A percentile compares a stretch with the other conserved stretches of the same genome.
phyloP scores from a whole-genome alignment of 768 basidiomycete genomes.

The Phylloporus rhodoxanthus region DNA sequence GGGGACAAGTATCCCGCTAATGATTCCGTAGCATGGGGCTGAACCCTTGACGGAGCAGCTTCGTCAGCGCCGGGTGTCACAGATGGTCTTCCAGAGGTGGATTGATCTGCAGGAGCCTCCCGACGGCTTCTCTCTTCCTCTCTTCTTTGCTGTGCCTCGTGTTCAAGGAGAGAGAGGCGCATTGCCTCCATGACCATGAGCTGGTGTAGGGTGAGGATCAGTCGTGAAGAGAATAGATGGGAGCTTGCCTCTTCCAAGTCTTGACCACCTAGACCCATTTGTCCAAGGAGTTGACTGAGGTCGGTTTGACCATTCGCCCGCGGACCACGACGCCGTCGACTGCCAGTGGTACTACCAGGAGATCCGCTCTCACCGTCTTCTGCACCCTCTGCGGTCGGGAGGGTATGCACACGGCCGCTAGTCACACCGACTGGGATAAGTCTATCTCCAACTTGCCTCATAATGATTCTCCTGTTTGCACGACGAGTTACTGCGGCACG shows the following conservation, averaged over 20 bases:
- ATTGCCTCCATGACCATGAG: constrained; percentile 99
- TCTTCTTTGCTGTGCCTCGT: constrained; percentile 86
- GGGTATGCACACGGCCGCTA: constrained; percentile 72
- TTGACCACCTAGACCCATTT: constrained; percentile 72
- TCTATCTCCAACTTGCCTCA: constrained; percentile 97
- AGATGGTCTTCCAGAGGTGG: constrained; percentile 23
- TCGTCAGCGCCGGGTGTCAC: constrained; percentile 3
- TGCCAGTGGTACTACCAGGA: constrained; percentile 34
- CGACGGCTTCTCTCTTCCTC: constrained; percentile 65
- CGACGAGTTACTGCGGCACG: constrained; percentile 93
- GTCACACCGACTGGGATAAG: constrained; percentile 96
- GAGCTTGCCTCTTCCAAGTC: constrained; percentile 83
- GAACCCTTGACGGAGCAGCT: constrained; percentile 3
- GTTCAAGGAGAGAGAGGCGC: constrained; percentile 88
- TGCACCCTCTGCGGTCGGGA: constrained; percentile 52
- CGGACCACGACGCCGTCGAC: constrained; percentile 57
- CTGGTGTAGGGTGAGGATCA: constrained; percentile 36
- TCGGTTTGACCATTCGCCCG: constrained; percentile 47
- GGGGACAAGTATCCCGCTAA: neutral
- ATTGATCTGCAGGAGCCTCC: constrained; percentile 36
- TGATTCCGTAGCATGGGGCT: constrained; percentile 3
- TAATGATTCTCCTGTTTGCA: constrained; percentile 93
- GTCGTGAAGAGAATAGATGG: constrained; percentile 21
- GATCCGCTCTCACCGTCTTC: constrained; percentile 36
- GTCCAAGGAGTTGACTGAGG: constrained; percentile 54